Base-by-base conservation (phyloP, 176 grass and related monocot species). In the Carex littledalei region DNA sequence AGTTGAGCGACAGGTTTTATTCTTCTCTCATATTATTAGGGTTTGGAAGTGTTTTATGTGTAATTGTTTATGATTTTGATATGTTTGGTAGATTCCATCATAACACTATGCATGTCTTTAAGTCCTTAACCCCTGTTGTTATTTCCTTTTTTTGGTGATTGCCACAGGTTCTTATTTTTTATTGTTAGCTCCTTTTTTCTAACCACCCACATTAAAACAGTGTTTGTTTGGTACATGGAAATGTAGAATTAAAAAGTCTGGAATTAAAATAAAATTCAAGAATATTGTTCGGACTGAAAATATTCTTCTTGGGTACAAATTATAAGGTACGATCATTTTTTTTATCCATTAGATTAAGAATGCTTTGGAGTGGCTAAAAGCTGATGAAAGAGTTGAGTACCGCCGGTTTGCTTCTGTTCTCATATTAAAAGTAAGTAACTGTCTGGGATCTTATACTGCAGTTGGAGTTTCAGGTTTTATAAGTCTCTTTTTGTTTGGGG, bases 391-490 rank as follows among this genome's bases (percentile, higher is more conserved):
- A 88, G 93, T 98, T 37, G 96, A 98, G 67, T 98, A 95, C 67
- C 96, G 91, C 50, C 91, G 89, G 18, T 98, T 98, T 93, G 96
- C 96, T 71, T 90, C 96, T 78, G 96, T 98, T 56, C 91, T 98
- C 88, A 98, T 98, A 92, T 92, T 98, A 50, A 98, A 98, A 90
- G 96, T 98, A 92, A 88, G 84, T 93, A 56, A n/a, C 50, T 69
- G 13, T 20, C 20, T 79, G 12, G 21, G 6, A 55, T 55, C 53
- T 79, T 79, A 6, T 54, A 39, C 37, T 39, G 37, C 37, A 22
- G 49, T 55, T 10, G 47, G 2, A 21, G 16, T 60, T 3, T 34
- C 6, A 15, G 63, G 69, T 20, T 74, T 74, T 0, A 24, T 50
- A 50, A 50, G 8, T 50, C 3, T 50, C 37, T 22, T 74, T 50